Evolutionary conservation across 169 alveolate species (phyloP), one percentile per base, ranked within the genome.

Genomic region (Babesia caballi): DNA sequence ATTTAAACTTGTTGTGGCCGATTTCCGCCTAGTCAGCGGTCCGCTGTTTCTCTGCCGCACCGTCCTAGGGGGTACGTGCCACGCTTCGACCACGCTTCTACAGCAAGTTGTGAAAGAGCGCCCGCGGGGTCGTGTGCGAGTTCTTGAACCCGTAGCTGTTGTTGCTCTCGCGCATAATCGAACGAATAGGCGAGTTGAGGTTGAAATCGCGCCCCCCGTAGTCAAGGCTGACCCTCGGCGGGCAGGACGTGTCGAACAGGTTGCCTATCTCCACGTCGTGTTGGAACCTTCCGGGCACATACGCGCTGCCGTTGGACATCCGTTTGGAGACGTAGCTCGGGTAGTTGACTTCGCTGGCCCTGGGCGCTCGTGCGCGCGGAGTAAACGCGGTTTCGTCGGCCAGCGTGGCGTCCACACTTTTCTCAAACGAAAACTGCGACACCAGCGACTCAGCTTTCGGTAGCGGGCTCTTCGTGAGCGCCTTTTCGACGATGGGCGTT

Each of bases 371-470:
- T 21, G 15, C 50, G 4, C 47, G 46, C 3, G 73, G 60, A 4
- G 73, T 63, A 23, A 7, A 63, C 14, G 38, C 38, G 36, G n/a
- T 5, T 0, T 44, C 63, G 36, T 19, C 38, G 11, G 50, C 2
- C 17, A 60, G 35, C 15, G n/a, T 17, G 0, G 50, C 41, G 8
- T 69, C 65, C 46, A 63, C 19, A n/a, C 46, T 66, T 47, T 38
- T 42, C 60, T 78, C 87, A 73, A 73, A 78, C 27, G 87, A 72
- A 19, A 78, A 78, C 28, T 83, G 74, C 7, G 87, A 69, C 21
- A 78, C 83, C 40, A 78, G 46, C 3, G 67, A 28, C 17, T 66
- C 85, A 8, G 32, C 60, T 36, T 60, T 73, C 7, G 9, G 11
- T 9, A 51, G 23, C 3, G 30, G 30, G n/a, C n/a, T 25, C 27